Conservation (phyloP, 176 grass and related monocot species). For the Lolium rigidum region DNA sequence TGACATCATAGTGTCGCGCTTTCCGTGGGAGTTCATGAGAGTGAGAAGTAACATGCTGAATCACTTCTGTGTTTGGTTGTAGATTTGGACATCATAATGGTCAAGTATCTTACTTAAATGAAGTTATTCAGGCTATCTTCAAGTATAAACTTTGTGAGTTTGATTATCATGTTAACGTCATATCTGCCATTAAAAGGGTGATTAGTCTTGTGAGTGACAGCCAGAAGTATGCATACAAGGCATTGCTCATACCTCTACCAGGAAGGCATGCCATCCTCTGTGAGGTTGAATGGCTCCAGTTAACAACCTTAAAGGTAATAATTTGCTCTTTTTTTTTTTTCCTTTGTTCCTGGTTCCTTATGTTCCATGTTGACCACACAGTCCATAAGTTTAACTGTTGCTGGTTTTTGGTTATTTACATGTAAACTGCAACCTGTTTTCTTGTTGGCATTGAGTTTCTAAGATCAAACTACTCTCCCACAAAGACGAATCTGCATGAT, state of each 20-base stretch:
- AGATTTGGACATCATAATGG: not conserved
- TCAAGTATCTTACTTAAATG: not conserved
- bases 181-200: conserved; percentile 85
- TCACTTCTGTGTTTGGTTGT: too few species aligned
- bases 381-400: too few species aligned
- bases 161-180: too few species aligned
- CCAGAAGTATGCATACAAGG: conserved; percentile 91
- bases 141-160: too few species aligned
- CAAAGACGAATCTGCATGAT: too few species aligned
- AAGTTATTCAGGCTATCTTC: not conserved
- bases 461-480: not conserved
- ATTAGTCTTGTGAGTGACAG: conserved; percentile 74
- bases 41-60: too few species aligned
- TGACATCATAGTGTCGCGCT: too few species aligned
- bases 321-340: too few species aligned
- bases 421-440: not conserved
- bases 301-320: conserved; percentile 53
- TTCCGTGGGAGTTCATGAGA: too few species aligned
- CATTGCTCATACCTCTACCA: conserved; percentile 77
- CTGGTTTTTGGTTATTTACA: not conserved
- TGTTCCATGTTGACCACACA: not conserved
- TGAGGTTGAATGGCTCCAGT: conserved; percentile 43
- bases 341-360: not conserved
- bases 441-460: not conserved
- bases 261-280: conserved; percentile 56